Conservation (phyloP, 2,329 filamentous ascomycete genomes). For the Lachnum nothofagi region DNA sequence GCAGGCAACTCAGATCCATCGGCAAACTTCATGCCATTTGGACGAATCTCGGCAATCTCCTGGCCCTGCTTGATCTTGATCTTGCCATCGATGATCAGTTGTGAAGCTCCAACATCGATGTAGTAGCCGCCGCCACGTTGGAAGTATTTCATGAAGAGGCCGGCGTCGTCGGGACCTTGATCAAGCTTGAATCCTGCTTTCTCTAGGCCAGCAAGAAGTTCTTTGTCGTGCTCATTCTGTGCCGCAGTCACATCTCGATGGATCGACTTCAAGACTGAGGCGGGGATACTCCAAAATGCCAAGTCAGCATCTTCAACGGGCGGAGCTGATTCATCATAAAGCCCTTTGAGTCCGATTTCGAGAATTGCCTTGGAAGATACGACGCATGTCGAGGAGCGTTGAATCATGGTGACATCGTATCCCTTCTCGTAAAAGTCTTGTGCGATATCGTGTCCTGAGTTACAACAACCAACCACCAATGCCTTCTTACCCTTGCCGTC, state of each 20-base stretch:
- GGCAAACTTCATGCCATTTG: conserved; percentile 35
- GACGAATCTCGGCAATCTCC: conserved; percentile 41
- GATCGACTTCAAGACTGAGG: conserved; percentile 54
- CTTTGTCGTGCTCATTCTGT: conserved; percentile 35
- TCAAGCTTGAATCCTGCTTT: conserved; percentile 56
- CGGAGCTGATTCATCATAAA: conserved; percentile 35
- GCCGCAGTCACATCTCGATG: conserved; percentile 43
- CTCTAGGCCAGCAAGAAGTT: conserved; percentile 44
- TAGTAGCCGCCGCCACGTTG: conserved; percentile 57
- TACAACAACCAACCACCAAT: conserved; percentile 63
- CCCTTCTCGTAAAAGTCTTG: conserved; percentile 64
- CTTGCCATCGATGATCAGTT: conserved; percentile 50
- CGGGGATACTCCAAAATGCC: conserved; percentile 51
- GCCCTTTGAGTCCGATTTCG: conserved; percentile 38
- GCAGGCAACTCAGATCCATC: conserved; percentile 42
- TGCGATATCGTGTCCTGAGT: conserved; percentile 64
- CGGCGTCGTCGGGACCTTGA: conserved; percentile 49
- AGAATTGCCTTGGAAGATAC: conserved; percentile 47
- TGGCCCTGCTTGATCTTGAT: conserved; percentile 47
- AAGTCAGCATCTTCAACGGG: conserved; percentile 63
- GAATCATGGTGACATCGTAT: conserved; percentile 63
- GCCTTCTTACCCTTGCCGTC: conserved; percentile 52
- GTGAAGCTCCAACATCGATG: conserved; percentile 50
- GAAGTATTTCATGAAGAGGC: conserved; percentile 55
- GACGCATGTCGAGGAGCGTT: conserved; percentile 61